phyloP scores from a whole-genome alignment of 106 monocot genomes.

The Dendrobium chrysotoxum region DNA sequence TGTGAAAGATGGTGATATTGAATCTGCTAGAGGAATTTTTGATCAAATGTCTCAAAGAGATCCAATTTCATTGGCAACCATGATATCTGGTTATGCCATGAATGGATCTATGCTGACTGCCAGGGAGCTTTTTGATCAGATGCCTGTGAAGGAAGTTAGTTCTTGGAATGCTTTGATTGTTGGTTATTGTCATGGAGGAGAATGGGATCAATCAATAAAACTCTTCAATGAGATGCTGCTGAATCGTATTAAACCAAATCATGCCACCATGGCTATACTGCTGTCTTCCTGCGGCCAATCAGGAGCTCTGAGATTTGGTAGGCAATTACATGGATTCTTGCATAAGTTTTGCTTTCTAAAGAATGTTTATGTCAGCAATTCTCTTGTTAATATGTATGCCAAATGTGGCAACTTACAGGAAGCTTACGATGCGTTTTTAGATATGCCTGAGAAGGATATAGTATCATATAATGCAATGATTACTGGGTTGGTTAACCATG shows the following conservation, averaged over 20 bases:
- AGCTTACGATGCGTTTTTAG: conserved; percentile 23
- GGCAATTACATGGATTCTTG: conserved; percentile 33
- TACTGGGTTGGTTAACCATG: conserved; percentile 33
- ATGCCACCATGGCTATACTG: conserved; percentile 31
- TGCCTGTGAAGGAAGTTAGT: conserved; percentile 21
- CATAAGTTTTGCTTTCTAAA: conserved; percentile 17
- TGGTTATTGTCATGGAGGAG: conserved; percentile 29
- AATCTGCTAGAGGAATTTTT: conserved; percentile 24
- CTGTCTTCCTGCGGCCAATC: conserved; percentile 38
- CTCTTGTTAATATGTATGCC: conserved; percentile 49
- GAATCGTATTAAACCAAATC: conserved; percentile 21
- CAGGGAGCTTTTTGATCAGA: conserved; percentile 29
- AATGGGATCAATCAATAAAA: conserved; percentile 27
- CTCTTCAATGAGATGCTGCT: conserved; percentile 25
- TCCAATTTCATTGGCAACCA: conserved; percentile 27
- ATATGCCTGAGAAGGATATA: conserved; percentile 28
- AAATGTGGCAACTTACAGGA: conserved; percentile 37
- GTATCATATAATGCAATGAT: conserved; percentile 56
- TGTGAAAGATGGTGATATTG: conserved; percentile 24
- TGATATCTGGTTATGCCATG: conserved; percentile 29
- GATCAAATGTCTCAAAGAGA: conserved; percentile 27
- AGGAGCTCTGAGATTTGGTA: conserved; percentile 23
- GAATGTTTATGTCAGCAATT: conserved; percentile 29
- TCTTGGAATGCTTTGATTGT: conserved; percentile 32
- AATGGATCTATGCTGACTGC: conserved; percentile 17